Evolutionary conservation across 805 yeast species (phyloP).

Genomic region (Metschnikowia matae): DNA sequence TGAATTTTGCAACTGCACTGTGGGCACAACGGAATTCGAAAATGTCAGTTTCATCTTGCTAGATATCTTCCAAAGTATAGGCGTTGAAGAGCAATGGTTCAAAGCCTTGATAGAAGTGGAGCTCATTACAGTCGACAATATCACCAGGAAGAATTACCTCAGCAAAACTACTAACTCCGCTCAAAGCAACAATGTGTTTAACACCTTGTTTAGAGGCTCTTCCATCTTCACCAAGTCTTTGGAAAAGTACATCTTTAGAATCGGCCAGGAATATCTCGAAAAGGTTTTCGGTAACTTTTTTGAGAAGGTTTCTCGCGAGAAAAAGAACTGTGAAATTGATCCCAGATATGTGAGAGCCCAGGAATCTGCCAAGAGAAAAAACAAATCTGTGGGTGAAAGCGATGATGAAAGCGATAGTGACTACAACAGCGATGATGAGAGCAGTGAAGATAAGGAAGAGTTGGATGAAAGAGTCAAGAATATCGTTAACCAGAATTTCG

Average conservation of each 20-base stretch:
- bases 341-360: slow-evolving; percentile 53
- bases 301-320: slow-evolving; percentile 45
- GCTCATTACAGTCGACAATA: slow-evolving; percentile 44
- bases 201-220: slow-evolving; percentile 77
- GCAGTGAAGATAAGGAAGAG: slow-evolving; percentile 28
- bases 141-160: slow-evolving; percentile 41
- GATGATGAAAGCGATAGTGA: slow-evolving; percentile 19
- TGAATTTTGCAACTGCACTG: slow-evolving; percentile 39
- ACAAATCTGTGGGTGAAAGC: slow-evolving; percentile 9
- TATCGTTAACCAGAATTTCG: slow-evolving; percentile 45
- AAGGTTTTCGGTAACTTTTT: slow-evolving; percentile 70
- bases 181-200: slow-evolving; percentile 44
- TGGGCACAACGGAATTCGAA: slow-evolving; percentile 45
- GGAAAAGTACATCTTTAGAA: slow-evolving; percentile 69
- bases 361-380: slow-evolving; percentile 25
- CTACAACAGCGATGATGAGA: slow-evolving; percentile 20
- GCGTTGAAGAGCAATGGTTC: slow-evolving; percentile 71
- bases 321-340: slow-evolving; percentile 73
- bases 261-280: slow-evolving; percentile 77
- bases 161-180: slow-evolving; percentile 23
- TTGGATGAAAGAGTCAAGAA: slow-evolving; percentile 28
- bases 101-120: slow-evolving; percentile 65
- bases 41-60: slow-evolving; percentile 55
- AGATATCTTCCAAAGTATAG: slow-evolving; percentile 70
- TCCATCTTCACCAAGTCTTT: slow-evolving; percentile 77